Conservation (phyloP, 257 asterid species). For the Anisodus acutangulus region DNA sequence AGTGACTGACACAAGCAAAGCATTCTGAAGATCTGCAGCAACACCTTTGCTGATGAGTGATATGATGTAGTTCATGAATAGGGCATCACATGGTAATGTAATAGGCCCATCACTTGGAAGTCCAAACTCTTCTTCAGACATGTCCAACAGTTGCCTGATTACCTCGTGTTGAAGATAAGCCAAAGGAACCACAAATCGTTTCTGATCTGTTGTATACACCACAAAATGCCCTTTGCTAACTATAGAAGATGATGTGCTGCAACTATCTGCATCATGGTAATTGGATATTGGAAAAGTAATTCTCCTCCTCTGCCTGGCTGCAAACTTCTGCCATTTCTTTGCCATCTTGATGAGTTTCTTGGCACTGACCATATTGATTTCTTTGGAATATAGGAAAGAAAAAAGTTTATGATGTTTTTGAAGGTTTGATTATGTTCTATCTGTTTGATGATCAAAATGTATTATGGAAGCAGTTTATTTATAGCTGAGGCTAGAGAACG, state of each 20-base stretch:
- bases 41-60: slow-evolving; percentile 35
- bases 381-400: background rate
- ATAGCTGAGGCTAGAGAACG: background rate
- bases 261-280: background rate
- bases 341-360: slow-evolving; percentile 10
- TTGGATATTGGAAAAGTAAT: background rate
- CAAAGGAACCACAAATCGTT: slow-evolving; percentile 38
- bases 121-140: slow-evolving; percentile 40
- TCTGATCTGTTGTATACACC: slow-evolving; percentile 41
- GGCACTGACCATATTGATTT: background rate
- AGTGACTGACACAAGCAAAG: slow-evolving; percentile 38
- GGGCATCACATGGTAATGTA: slow-evolving; percentile 41
- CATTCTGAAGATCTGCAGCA: slow-evolving; percentile 31
- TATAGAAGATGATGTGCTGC: background rate
- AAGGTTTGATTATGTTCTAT: background rate
- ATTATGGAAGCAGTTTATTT: background rate
- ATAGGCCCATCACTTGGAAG: slow-evolving; percentile 34
- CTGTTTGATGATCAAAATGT: background rate
- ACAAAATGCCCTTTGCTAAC: slow-evolving; percentile 49
- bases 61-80: slow-evolving; percentile 33
- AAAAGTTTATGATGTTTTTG: background rate
- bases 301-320: slow-evolving; percentile 3
- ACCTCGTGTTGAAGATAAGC: slow-evolving; percentile 38
- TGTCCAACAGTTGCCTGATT: slow-evolving; percentile 38
- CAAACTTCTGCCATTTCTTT: slow-evolving; percentile 24